phyloP scores from a whole-genome alignment of 768 basidiomycete genomes.

The Rhodotorula toruloides region DNA sequence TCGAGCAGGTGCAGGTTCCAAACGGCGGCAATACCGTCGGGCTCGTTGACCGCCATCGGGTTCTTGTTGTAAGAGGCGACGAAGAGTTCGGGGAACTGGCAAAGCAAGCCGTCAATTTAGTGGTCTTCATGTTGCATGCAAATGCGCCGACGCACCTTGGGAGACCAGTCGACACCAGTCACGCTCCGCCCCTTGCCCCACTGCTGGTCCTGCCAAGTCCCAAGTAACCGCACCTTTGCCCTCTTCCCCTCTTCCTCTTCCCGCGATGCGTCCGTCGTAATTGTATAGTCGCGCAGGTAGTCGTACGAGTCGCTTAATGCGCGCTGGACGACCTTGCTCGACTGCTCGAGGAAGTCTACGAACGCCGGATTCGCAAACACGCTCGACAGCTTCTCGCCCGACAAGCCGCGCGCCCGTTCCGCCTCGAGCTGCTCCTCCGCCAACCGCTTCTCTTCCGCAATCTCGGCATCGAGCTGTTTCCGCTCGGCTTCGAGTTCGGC shows the following conservation, averaged over 20 bases:
- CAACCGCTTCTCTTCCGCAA: conserved; percentile 75
- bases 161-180: conserved; percentile 96
- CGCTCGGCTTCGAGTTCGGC: conserved; percentile 68
- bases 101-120: neutral
- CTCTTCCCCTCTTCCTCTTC: conserved; percentile 80
- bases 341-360: conserved; percentile 85
- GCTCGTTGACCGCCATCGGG: conserved; percentile 83
- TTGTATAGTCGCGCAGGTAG: conserved; percentile 93
- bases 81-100: conserved; percentile 87
- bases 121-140: too few species aligned
- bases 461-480: conserved; percentile 61
- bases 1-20: conserved; percentile 96
- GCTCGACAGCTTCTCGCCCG: conserved; percentile 74
- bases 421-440: conserved; percentile 81
- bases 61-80: conserved; percentile 98
- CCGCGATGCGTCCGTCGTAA: conserved; percentile 56
- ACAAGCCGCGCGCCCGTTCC: conserved; percentile 67
- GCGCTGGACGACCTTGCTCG: conserved; percentile 88
- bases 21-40: conserved; percentile 91
- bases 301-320: conserved; percentile 94
- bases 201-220: conserved; percentile 85
- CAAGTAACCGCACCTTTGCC: conserved; percentile 78
- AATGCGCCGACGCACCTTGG: conserved; percentile 59
- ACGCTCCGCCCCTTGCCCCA: conserved; percentile 90
- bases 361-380: conserved; percentile 87